These are phyloP conservation scores for Macrotyloma uniflorum DNA, from an alignment of 306 rosid genomes.

Conservation along the genomic window DNA sequence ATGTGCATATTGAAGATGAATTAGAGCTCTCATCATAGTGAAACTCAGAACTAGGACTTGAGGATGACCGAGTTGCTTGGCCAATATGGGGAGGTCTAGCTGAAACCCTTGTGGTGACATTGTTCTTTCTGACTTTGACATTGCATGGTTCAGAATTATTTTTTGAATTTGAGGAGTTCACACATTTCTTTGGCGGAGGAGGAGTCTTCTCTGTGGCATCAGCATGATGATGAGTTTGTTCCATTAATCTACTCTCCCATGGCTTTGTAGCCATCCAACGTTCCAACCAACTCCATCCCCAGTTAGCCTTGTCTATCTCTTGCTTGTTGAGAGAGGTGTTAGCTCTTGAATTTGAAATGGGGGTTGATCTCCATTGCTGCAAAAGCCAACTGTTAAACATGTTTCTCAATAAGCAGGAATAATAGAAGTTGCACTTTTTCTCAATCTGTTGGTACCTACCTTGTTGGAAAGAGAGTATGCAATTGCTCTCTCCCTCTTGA, in stretches of 20 bases:
- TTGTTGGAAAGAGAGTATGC: constrained; percentile 88
- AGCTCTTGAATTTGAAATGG: constrained; percentile 45
- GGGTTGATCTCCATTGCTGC: constrained; percentile 80
- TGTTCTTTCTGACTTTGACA: constrained; percentile 76
- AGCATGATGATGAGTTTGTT: constrained; percentile 50
- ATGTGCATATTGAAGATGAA: constrained; percentile 82
- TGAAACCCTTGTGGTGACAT: constrained; percentile 77
- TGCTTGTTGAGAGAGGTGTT: constrained; percentile 50
- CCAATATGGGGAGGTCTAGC: constrained; percentile 70
- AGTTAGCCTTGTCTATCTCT: constrained; percentile 60
- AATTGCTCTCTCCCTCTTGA: constrained; percentile 86
- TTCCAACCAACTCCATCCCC: constrained; percentile 97
- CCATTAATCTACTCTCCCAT: constrained; percentile 89
- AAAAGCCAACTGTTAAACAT: background rate
- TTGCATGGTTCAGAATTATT: constrained; percentile 30
- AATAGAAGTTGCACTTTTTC: background rate
- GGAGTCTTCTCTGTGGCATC: constrained; percentile 56
- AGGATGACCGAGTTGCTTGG: constrained; percentile 64
- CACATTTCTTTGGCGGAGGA: constrained; percentile 55
- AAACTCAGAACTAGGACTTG: constrained; percentile 89
- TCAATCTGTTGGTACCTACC: constrained; percentile 42
- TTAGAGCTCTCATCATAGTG: constrained; percentile 74
- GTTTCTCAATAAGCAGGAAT: background rate
- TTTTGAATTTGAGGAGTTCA: constrained; percentile 50
- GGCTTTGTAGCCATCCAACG: constrained; percentile 99